A percentile compares a stretch with the other conserved stretches of the same genome.
Conservation (phyloP, 352 stramenopile species). For the Pythium chondricola region DNA sequence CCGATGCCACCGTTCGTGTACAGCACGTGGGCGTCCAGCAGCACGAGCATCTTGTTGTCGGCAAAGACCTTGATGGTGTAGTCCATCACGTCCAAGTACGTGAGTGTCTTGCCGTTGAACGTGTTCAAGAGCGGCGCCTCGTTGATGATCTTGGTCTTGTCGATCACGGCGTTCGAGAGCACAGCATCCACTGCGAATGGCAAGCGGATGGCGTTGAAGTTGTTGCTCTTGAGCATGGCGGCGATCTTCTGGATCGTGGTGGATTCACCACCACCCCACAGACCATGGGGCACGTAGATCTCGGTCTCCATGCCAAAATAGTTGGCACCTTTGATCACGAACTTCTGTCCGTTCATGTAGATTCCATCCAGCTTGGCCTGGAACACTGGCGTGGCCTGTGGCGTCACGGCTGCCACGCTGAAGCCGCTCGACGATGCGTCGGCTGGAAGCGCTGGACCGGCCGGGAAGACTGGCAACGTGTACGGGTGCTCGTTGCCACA, state of each 20-base stretch:
- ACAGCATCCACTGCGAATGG: conserved; percentile 43
- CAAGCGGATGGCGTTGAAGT: conserved; percentile 49
- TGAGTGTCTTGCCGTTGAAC: conserved; percentile 25
- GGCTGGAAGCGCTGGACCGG: background rate
- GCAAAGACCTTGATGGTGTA: conserved; percentile 31
- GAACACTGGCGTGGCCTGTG: conserved; percentile 12
- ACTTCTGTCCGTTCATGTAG: conserved; percentile 25
- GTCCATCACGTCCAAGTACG: conserved; percentile 52
- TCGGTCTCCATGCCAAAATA: conserved; percentile 64
- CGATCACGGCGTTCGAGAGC: conserved; percentile 24
- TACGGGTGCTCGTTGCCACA: background rate
- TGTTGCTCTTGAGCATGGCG: conserved; percentile 25
- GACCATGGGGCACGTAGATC: conserved; percentile 48
- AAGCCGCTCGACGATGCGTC: background rate
- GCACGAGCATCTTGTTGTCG: conserved; percentile 28
- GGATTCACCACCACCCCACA: conserved; percentile 49
- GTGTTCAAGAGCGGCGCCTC: conserved; percentile 8
- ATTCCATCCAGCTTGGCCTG: conserved; percentile 25
- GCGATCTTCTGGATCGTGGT: conserved; percentile 37
- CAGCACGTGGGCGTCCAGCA: conserved; percentile 50
- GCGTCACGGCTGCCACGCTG: background rate
- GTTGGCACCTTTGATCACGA: conserved; percentile 50
- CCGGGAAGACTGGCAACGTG: background rate
- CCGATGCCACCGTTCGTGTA: conserved; percentile 26
- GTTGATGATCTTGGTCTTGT: conserved; percentile 41